Percentiles rank a stretch among this genome's conserved stretches.
These are phyloP conservation scores for Penicillium bialowiezense DNA, from an alignment of 495 filamentous ascomycete species.

Conservation along the genomic window DNA sequence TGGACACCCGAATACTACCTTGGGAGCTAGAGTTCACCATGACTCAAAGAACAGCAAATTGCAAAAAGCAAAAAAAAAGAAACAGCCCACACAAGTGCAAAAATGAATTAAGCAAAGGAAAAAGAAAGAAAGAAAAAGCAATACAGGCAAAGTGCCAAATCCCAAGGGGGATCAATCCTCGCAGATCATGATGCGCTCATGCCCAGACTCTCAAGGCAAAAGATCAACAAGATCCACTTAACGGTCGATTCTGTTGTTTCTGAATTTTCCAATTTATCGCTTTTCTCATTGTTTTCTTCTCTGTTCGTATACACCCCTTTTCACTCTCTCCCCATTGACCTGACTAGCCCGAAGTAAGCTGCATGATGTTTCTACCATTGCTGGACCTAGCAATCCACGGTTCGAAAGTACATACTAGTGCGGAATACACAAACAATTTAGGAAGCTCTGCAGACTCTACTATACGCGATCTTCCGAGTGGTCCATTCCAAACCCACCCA, in stretches of 20 bases:
- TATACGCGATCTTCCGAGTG: slow-evolving; percentile 9
- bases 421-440: background rate
- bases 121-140: background rate
- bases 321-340: background rate
- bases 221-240: slow-evolving; percentile 19
- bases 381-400: no score
- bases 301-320: background rate
- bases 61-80: background rate
- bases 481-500: slow-evolving; percentile 10
- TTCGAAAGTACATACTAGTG: background rate
- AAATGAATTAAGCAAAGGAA: background rate
- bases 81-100: background rate
- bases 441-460: background rate
- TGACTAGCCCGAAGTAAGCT: background rate
- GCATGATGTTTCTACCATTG: no score
- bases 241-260: slow-evolving; percentile 13
- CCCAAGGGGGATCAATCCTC: slow-evolving; percentile 7
- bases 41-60: no score
- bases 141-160: slow-evolving; percentile 1
- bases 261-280: background rate
- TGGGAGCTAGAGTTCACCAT: no score
- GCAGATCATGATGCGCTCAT: slow-evolving; percentile 19
- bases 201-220: slow-evolving; percentile 9
- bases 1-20: no score
- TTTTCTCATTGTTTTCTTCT: slow-evolving; percentile 6